A percentile compares a stretch with the other conserved stretches of the same genome.
Evolutionary conservation across 768 basidiomycete species (phyloP).

Genomic region (Mycena haematopus): DNA sequence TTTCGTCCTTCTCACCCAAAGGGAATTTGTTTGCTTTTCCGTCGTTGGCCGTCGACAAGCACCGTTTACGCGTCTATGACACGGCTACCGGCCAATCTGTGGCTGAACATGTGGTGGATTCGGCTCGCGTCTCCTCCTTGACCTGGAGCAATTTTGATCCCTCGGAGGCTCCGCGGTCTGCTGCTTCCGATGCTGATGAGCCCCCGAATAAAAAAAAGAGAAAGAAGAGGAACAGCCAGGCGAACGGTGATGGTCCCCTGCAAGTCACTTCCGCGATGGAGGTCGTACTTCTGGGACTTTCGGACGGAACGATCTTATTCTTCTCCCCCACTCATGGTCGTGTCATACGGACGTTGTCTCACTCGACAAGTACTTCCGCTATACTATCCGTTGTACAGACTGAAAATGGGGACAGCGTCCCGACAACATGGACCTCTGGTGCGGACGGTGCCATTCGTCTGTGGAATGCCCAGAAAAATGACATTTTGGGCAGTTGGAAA

Average conservation of each 20-base stretch:
- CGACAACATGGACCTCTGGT: constrained; percentile 61
- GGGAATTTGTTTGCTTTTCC: constrained; percentile 64
- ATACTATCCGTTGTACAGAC: constrained; percentile 55
- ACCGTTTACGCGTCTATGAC: constrained; percentile 71
- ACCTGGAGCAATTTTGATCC: constrained; percentile 55
- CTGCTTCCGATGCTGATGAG: constrained; percentile 34
- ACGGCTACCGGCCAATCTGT: constrained; percentile 58
- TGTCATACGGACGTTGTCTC: constrained; percentile 59
- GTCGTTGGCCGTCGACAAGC: constrained; percentile 74
- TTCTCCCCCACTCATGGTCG: constrained; percentile 69
- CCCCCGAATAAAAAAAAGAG: constrained; percentile 62
- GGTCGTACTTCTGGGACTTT: constrained; percentile 63
- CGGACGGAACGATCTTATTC: constrained; percentile 62
- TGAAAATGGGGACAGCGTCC: constrained; percentile 37
- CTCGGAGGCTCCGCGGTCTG: constrained; percentile 33
- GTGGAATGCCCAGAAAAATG: constrained; percentile 62
- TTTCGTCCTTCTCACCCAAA: constrained; percentile 66
- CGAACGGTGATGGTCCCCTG: constrained; percentile 32
- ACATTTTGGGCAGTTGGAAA: constrained; percentile 58
- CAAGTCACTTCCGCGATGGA: constrained; percentile 39
- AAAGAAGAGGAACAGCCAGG: constrained; percentile 47
- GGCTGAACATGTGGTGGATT: constrained; percentile 63
- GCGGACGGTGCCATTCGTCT: constrained; percentile 61
- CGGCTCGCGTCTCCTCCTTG: constrained; percentile 59
- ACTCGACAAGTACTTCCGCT: constrained; percentile 58